These are phyloP conservation scores for Margaritispora aquatica DNA, from an alignment of 495 filamentous ascomycete species.

Conservation along the genomic window DNA sequence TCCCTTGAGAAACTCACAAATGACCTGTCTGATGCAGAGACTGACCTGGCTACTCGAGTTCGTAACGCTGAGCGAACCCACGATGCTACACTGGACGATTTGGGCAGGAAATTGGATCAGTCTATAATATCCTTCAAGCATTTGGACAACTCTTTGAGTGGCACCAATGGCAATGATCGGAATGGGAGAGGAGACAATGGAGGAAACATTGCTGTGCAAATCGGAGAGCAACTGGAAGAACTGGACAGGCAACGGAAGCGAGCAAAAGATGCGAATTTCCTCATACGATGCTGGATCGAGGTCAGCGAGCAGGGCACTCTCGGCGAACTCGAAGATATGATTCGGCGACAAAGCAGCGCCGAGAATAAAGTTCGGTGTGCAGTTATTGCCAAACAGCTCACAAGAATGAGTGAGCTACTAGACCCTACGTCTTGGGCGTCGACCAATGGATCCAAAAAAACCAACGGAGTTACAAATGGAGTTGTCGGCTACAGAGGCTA, in stretches of 20 bases:
- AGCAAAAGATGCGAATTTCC: slow-evolving; percentile 86
- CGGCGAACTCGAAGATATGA: slow-evolving; percentile 70
- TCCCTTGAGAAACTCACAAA: slow-evolving; percentile 77
- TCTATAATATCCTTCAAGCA: slow-evolving; percentile 86
- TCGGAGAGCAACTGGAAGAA: slow-evolving; percentile 88
- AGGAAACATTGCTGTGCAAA: slow-evolving; percentile 86
- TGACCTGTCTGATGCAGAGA: slow-evolving; percentile 78
- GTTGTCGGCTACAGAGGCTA: slow-evolving; percentile 35
- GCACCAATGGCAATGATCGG: slow-evolving; percentile 15
- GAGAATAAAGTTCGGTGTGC: slow-evolving; percentile 87
- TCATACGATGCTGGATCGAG: slow-evolving; percentile 94
- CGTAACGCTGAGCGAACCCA: slow-evolving; percentile 89
- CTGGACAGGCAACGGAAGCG: slow-evolving; percentile 85
- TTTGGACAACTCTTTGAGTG: slow-evolving; percentile 67
- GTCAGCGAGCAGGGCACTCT: slow-evolving; percentile 81
- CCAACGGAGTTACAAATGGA: slow-evolving; percentile 50
- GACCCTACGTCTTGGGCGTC: slow-evolving; percentile 68
- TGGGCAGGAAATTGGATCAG: slow-evolving; percentile 83
- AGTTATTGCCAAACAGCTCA: slow-evolving; percentile 80
- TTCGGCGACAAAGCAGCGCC: slow-evolving; percentile 63
- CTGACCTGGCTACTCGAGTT: slow-evolving; percentile 82
- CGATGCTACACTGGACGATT: slow-evolving; percentile 74
- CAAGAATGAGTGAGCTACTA: slow-evolving; percentile 79
- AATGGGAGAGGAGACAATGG: slow-evolving; percentile 45
- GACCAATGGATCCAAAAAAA: slow-evolving; percentile 44